phyloP scores from a whole-genome alignment of 1,284 basidiomycete genomes.

The Psilocybe mexicana region DNA sequence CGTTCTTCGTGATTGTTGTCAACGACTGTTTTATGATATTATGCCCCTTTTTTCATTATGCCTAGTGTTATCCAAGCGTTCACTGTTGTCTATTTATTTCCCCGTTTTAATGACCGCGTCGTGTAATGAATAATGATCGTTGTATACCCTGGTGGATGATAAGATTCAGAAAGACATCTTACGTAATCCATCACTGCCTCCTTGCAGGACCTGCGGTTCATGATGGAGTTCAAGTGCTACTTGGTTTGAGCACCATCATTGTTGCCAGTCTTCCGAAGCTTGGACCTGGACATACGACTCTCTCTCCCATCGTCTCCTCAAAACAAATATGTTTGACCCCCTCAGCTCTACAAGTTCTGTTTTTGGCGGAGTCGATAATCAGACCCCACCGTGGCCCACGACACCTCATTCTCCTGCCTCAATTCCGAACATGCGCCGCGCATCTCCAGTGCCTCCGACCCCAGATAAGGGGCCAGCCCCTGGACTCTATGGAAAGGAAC shows the following conservation, averaged over 20 bases:
- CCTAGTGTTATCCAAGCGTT: background rate
- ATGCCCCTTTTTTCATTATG: background rate
- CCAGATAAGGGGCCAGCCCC: conserved; percentile 50
- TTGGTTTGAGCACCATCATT: too few relatives aligned
- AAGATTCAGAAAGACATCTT: too few relatives aligned
- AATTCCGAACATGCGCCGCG: conserved; percentile 53
- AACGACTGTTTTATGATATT: conserved; percentile 21
- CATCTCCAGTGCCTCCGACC: conserved; percentile 43
- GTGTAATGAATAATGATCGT: background rate
- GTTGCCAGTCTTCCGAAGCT: background rate
- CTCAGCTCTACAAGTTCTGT: conserved; percentile 49
- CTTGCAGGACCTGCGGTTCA: too few relatives aligned
- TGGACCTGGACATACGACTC: background rate
- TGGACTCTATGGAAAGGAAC: conserved; percentile 71
- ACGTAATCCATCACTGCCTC: too few relatives aligned
- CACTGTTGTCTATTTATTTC: background rate
- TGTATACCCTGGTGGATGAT: background rate
- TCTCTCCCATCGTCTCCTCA: background rate
- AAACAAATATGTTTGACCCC: conserved; percentile 50
- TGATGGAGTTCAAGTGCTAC: too few relatives aligned
- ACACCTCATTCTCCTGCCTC: conserved; percentile 54
- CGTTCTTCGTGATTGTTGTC: conserved; percentile 14
- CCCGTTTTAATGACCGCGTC: background rate
- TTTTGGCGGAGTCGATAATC: conserved; percentile 42
- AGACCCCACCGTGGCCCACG: conserved; percentile 58